Evolutionary conservation across 2,329 filamentous ascomycete genomes (phyloP).

Genomic region (Venturia pyrina): DNA sequence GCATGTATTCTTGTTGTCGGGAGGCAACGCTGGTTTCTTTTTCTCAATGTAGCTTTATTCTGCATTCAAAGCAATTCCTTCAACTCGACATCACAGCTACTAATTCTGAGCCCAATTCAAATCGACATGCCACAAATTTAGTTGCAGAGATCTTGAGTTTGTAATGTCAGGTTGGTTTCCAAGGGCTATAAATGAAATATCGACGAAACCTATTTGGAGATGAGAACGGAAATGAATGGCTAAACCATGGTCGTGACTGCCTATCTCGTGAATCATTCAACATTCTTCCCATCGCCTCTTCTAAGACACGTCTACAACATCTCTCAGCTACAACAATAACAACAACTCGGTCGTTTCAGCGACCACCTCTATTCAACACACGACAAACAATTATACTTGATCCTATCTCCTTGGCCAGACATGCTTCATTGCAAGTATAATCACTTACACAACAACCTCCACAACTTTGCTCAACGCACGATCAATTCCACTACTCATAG

Average conservation of each 20-base stretch:
- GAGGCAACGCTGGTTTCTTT: too few relatives aligned
- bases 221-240: background rate
- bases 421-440: background rate
- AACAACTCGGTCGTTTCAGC: background rate
- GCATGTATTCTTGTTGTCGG: too few relatives aligned
- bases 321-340: background rate
- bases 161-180: too few relatives aligned
- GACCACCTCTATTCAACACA: background rate
- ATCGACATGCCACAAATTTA: too few relatives aligned
- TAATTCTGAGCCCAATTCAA: too few relatives aligned
- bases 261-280: background rate
- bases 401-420: background rate
- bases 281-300: background rate
- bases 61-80: too few relatives aligned
- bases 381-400: background rate
- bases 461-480: background rate
- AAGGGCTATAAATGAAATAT: too few relatives aligned
- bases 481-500: background rate
- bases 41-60: too few relatives aligned
- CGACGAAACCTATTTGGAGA: background rate
- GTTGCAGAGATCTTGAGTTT: too few relatives aligned
- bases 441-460: background rate
- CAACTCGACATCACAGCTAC: too few relatives aligned
- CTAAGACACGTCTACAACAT: too few relatives aligned
- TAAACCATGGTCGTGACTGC: background rate